phyloP scores from a whole-genome alignment of 1,139 yeast genomes.

The Kurtzmaniella quercitrusa region DNA sequence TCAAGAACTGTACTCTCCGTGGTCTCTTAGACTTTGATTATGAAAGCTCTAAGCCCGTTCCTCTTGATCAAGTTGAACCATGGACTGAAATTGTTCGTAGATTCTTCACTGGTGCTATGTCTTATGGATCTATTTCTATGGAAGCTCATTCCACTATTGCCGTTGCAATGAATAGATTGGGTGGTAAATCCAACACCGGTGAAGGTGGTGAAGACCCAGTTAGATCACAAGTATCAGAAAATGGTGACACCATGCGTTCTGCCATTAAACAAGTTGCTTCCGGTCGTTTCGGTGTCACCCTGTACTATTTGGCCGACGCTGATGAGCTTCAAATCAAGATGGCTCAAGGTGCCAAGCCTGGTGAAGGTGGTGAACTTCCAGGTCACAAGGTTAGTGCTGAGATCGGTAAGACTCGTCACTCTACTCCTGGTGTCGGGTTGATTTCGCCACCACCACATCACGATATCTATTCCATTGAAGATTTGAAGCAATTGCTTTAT shows the following conservation, averaged over 20 bases:
- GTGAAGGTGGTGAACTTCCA: constrained; percentile 99
- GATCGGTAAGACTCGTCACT: constrained; percentile 94
- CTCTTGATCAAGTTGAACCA: constrained; percentile 97
- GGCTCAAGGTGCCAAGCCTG: constrained; percentile 99
- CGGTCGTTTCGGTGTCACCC: constrained; percentile 97
- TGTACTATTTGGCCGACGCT: constrained; percentile 90
- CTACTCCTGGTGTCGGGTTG: constrained; percentile 94
- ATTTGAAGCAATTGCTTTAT: constrained; percentile 91
- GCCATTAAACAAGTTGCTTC: constrained; percentile 97
- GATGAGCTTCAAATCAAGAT: constrained; percentile 96
- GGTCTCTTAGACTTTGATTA: constrained; percentile 90
- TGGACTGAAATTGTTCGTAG: constrained; percentile 99
- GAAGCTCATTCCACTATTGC: constrained; percentile 97
- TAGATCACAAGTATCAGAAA: constrained; percentile 70
- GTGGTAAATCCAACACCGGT: constrained; percentile 97
- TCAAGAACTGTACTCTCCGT: constrained; percentile 87
- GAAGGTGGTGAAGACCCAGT: constrained; percentile 99
- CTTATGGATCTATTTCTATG: constrained; percentile 97
- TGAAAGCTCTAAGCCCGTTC: constrained; percentile 67
- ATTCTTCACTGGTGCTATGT: constrained; percentile 98
- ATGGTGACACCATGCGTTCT: constrained; percentile 97
- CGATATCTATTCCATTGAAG: constrained; percentile 97
- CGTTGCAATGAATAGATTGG: constrained; percentile 96
- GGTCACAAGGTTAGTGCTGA: constrained; percentile 86
- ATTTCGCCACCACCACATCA: constrained; percentile 99